Conservation (phyloP, 1,139 yeast genomes). For the Diutina neorugosa region DNA sequence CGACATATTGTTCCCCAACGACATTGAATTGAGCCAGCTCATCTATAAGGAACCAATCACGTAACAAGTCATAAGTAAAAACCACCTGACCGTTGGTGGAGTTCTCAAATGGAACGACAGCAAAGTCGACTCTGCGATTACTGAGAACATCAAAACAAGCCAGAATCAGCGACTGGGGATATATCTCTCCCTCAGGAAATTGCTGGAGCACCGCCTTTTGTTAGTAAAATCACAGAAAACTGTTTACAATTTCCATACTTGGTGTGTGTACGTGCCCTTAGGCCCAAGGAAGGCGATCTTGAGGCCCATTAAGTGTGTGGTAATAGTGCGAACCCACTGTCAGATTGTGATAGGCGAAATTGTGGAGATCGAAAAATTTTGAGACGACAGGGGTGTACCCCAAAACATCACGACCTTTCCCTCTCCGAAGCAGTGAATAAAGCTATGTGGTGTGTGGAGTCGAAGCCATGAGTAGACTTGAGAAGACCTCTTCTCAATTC, state of each 20-base stretch:
- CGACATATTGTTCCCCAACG: constrained; percentile 70
- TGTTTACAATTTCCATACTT: constrained; percentile 30
- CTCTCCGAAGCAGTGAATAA: too few relatives aligned
- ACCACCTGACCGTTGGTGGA: constrained; percentile 93
- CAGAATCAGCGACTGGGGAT: constrained; percentile 38
- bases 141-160: constrained; percentile 53
- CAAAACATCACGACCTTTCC: too few relatives aligned
- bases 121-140: constrained; percentile 40
- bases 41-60: constrained; percentile 40
- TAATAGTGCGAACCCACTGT: not conserved
- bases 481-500: not conserved
- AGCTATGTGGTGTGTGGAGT: not conserved
- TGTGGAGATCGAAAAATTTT: not conserved
- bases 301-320: not conserved
- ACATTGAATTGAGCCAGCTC: constrained; percentile 29
- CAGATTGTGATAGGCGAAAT: too few relatives aligned
- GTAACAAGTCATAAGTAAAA: constrained; percentile 66
- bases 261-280: constrained; percentile 82
- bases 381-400: not conserved
- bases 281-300: constrained; percentile 78
- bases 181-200: constrained; percentile 32
- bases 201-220: constrained; percentile 65
- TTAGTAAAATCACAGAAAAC: constrained; percentile 6
- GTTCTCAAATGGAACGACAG: constrained; percentile 89
- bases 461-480: not conserved